These are phyloP conservation scores for Salicornia ramosissima DNA, from an alignment of 148 eudicot genomes.

Conservation along the genomic window DNA sequence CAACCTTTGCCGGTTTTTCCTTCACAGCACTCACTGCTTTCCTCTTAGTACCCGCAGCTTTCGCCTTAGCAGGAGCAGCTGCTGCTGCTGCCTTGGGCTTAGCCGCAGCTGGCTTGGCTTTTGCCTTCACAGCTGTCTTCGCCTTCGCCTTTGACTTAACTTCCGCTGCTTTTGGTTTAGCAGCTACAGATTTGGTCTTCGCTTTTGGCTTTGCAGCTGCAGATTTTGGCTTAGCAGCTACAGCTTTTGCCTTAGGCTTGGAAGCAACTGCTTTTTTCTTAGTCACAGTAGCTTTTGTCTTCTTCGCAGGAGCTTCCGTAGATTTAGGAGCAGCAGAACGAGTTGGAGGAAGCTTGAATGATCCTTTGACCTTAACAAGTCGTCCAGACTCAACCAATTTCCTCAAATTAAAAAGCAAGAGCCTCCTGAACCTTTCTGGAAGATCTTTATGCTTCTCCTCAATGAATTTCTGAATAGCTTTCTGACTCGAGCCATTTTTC, in stretches of 20 bases:
- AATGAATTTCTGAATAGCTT: conserved; percentile 51
- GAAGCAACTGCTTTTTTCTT: conserved; percentile 17
- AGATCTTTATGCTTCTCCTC: conserved; percentile 57
- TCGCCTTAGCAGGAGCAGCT: conserved; percentile 33
- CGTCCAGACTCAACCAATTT: conserved; percentile 38
- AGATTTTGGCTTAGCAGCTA: conserved; percentile 36
- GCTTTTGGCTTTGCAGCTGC: conserved; percentile 34
- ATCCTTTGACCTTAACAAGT: conserved; percentile 42
- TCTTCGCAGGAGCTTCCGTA: conserved; percentile 20
- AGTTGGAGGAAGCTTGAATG: conserved; percentile 41
- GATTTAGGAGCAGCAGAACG: conserved; percentile 23
- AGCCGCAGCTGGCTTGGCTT: conserved; percentile 45
- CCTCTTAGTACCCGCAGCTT: conserved; percentile 27
- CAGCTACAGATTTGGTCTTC: conserved; percentile 32
- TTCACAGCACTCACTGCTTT: conserved; percentile 29
- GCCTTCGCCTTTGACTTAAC: conserved; percentile 20
- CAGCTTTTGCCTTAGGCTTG: conserved; percentile 21
- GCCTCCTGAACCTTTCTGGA: conserved; percentile 51
- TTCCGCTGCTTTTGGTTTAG: conserved; percentile 38
- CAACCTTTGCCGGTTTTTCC: conserved; percentile 49
- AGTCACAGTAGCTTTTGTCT: conserved; percentile 25
- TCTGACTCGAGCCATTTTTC: conserved; percentile 57
- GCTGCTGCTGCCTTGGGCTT: conserved; percentile 38
- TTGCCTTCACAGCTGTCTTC: conserved; percentile 14
- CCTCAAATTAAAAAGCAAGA: conserved; percentile 34